A percentile compares a stretch with the other conserved stretches of the same genome.
Evolutionary conservation across 371 early-diverging fungal genomes (phyloP).

Genomic region (Mortierella sp.): DNA sequence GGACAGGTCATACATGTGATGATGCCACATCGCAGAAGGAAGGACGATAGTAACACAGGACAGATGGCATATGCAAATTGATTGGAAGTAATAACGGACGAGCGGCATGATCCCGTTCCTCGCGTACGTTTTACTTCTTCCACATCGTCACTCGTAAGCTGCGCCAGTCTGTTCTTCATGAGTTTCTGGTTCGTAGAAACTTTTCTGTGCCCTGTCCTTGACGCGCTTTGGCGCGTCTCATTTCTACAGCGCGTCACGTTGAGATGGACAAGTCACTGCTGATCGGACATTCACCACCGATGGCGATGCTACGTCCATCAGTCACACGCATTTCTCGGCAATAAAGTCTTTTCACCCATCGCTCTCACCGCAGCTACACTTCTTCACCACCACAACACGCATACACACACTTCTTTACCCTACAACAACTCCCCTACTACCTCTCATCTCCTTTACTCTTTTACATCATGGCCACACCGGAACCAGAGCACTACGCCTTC

Average conservation of each 20-base stretch:
- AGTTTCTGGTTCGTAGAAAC: neutral
- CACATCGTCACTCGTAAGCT: neutral
- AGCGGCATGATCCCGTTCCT: neutral
- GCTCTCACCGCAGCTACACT: neutral
- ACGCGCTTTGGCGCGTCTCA: too few species aligned
- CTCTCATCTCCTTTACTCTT: neutral
- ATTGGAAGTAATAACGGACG: neutral
- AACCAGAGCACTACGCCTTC: slow-evolving; percentile 11
- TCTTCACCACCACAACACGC: neutral
- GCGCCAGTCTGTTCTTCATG: neutral
- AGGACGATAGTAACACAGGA: neutral
- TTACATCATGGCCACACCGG: neutral
- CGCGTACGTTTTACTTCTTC: neutral
- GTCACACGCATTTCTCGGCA: too few species aligned
- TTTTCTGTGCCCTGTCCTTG: too few species aligned
- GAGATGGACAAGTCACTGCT: too few species aligned
- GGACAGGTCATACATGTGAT: neutral
- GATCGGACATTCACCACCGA: too few species aligned
- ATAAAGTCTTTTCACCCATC: too few species aligned
- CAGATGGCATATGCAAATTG: neutral
- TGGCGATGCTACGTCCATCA: too few species aligned
- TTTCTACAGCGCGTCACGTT: too few species aligned
- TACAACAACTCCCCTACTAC: neutral
- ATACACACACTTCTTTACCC: neutral
- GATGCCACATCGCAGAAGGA: neutral